Base-by-base conservation (phyloP, 306 rosid species). In the Mimosa pudica region DNA sequence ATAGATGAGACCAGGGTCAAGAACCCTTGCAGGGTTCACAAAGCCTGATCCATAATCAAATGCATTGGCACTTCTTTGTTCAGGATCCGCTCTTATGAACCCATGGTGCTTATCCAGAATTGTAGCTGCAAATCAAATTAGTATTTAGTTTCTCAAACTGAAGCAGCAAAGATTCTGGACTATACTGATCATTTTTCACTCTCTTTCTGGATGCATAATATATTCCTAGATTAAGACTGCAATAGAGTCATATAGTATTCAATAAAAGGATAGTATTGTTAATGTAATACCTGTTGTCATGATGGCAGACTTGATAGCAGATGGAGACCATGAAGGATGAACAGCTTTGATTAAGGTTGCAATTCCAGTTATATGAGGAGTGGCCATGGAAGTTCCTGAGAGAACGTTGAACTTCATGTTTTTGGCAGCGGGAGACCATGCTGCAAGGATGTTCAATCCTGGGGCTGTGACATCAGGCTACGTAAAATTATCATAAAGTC, bases 401-500 rank as follows among this genome's bases (percentile, higher is more conserved):
- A 89, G 83, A 79, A 92, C 85, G 88, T 92, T 92, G 76, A 83
- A 92, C 80, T 79, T 79, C 75, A 64, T 55, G 57, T 81, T 81
- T 51, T 80, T 87, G 44, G 83, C 81, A 65, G 89, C 92, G 12
- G 97, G 97, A 75, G 97, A 92, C 97, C 97, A 92, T 60, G 97
- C 94, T 69, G 97, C 96, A 2, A 92, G 96, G 81, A 92, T 90
- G 84, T 92, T 92, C 81, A 92, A 82, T 74, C 97, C 97, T 13
- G 97, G 97, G 36, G 97, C 97, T 73, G 92, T 84, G 55, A 92
- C 78, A 85, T 92, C 97, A 68, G 97, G 97, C 97, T 92, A 63
- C 77, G 54, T 46, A 82, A 51, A 70, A 70, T 49, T 10, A 20
- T n/a, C 84, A 16, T 52, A 79, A 2, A 76, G 62, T 80, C 78